These are phyloP conservation scores for Ophiocytium majus DNA, from an alignment of 352 stramenopile genomes.

Conservation along the genomic window DNA sequence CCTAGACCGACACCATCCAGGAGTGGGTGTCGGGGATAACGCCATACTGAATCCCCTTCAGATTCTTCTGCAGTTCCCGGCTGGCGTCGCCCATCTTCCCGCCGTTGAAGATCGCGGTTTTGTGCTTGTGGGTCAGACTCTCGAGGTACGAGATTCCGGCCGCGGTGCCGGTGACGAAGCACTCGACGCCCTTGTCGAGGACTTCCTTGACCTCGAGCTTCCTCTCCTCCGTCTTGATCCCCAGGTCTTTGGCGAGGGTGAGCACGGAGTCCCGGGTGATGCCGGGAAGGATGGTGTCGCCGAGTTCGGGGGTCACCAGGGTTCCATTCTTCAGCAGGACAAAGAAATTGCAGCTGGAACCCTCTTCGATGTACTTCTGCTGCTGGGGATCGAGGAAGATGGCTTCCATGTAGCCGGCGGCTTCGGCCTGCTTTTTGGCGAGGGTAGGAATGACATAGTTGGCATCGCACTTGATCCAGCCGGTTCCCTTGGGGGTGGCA, in stretches of 20 bases:
- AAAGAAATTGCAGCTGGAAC: not conserved
- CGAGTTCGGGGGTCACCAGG: not conserved
- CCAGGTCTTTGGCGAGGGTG: not conserved
- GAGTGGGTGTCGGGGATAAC: no score
- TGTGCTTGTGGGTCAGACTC: not conserved
- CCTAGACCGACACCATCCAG: no score
- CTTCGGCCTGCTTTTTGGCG: not conserved
- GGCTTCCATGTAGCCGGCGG: not conserved
- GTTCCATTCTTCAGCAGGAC: not conserved
- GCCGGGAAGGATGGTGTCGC: not conserved
- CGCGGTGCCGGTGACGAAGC: not conserved
- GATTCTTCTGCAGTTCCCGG: no score
- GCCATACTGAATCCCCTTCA: no score
- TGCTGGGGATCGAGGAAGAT: not conserved
- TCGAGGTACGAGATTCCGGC: not conserved
- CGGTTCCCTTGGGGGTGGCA: not conserved
- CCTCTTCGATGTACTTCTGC: conserved; percentile 5
- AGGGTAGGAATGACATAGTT: not conserved
- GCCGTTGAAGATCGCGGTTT: no score
- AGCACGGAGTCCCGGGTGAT: not conserved
- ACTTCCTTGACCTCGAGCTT: not conserved
- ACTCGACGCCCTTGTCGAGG: not conserved
- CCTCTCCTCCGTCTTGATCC: not conserved
- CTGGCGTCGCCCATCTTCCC: no score
- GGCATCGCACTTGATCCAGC: not conserved